Evolutionary conservation across 2,329 filamentous ascomycete species (phyloP), one percentile per base, ranked within the genome.

Genomic region (Fusarium torreyae): DNA sequence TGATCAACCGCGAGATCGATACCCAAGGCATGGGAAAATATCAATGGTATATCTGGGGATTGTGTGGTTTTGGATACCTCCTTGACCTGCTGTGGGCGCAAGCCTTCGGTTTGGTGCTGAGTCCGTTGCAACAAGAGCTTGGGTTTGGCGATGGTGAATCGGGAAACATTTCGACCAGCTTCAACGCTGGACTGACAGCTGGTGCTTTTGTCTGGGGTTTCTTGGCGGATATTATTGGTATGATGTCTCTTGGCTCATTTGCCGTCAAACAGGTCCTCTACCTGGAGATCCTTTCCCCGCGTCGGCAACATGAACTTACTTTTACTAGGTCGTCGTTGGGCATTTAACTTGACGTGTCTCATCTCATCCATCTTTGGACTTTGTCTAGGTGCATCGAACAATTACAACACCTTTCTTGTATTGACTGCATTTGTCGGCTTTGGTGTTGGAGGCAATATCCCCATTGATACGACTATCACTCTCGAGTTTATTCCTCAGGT

Each of bases 1-100:
- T 80, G 5, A 59, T 80, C 57, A 79, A 79, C 63, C 77, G 67
- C 13, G 85, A 87, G 73, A 84, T 87, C 60, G 84, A 87, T 57
- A 66, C 73, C 38, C 82, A 85, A 64, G 85, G 85, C 39, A 86
- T 87, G 83, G 85, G 85, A 5, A 77, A 75, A 54, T 87, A 87
- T 62, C 85, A 87, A 68, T 86, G 83, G 83, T 84, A 79, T 66
- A 78, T 85, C 46, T 87, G 84, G 85, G 70, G 75, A 5, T 76
- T 87, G 0, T 87, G 85, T 65, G 86, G 86, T 36, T 84, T 87
- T 36, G 86, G 86, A 3, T 87, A 87, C 70, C 75, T 87, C 40
- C 79, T 89, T 38, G 87, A 89, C 67, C 75, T 88, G 24, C 78
- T 87, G 46, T 89, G 86, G 85, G 85, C 87, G 5, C 87, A 88